Evolutionary conservation across 164 flowering plant genomes (phyloP), one percentile per base, ranked within the genome.

Genomic region (Tetrastigma voinierianum): DNA sequence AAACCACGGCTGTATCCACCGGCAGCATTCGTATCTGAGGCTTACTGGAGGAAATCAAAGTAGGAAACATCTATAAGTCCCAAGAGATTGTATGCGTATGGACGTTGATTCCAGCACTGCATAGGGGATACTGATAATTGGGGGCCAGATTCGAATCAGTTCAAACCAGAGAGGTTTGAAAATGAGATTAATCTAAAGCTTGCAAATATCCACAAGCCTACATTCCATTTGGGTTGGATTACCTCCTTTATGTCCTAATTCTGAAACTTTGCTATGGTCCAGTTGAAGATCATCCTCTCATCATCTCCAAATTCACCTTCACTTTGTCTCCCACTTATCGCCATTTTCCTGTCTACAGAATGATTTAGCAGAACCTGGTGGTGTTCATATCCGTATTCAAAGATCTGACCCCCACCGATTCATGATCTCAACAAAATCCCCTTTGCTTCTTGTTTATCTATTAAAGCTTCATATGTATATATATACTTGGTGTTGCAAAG

Each of bases 11-110:
- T 81, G 21, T 81, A 81, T 57, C 81, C 84, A 21, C 77, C 81
- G 14, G 84, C 74, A 55, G 77, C 84, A 52, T 75, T 81, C 17
- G 77, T 81, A 51, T 70, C 84, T 64, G 81, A 81, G 60, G 79
- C 79, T n/a, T n/a, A 2, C 74, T 72, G 0, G 77, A 70, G 52
- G 84, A 81, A 7, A 71, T 66, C 1, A 60, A 58, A 69, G 14
- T 81, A 1, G 84, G 84, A 12, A 68, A 70, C 60, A 46, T 81
- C 16, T n/a, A 20, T 9, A n/a, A 0, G 68, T 81, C 17, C 84
- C 84, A 1, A 77, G n/a, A 81, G 44, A 77, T 77, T 1, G 77
- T 73, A 18, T 75, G 73, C 43, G 18, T 80, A 17, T 80, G 84
- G 84, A 77, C 81, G 20, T 47, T 80, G 71, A 73, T 77, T 14